These are phyloP conservation scores for Calonectria multiphialidica DNA, from an alignment of 2,329 filamentous ascomycete genomes.

Conservation along the genomic window DNA sequence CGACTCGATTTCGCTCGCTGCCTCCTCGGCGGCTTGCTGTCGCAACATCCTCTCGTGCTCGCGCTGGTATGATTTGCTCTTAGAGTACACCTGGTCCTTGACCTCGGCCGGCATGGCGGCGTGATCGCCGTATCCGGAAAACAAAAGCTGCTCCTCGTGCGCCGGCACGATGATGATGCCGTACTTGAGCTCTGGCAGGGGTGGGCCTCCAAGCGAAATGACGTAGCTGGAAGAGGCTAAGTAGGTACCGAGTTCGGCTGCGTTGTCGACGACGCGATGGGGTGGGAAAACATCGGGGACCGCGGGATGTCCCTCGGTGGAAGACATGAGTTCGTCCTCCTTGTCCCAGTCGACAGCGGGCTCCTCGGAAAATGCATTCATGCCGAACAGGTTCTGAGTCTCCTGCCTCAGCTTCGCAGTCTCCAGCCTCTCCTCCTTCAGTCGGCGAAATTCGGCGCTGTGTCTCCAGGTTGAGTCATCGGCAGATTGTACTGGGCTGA, in stretches of 20 bases:
- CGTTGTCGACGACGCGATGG: background rate
- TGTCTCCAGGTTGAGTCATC: slow-evolving; percentile 1
- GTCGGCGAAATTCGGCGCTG: background rate
- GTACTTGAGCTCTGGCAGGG: background rate
- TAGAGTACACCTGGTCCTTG: background rate
- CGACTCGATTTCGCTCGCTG: background rate
- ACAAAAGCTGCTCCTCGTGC: background rate
- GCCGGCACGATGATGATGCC: background rate
- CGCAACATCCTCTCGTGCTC: background rate
- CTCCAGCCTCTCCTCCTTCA: background rate
- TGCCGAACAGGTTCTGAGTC: background rate
- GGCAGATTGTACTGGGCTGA: background rate
- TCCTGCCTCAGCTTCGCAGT: background rate
- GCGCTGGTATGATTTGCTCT: background rate
- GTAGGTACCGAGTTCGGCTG: slow-evolving; percentile 5
- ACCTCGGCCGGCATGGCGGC: background rate
- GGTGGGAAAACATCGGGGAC: background rate
- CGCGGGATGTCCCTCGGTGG: background rate
- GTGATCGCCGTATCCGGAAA: background rate
- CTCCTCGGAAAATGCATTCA: background rate
- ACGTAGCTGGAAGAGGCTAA: background rate
- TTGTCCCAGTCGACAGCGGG: background rate
- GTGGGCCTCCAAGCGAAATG: slow-evolving; percentile 1
- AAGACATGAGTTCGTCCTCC: background rate
- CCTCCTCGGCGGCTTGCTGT: background rate